Percentiles rank a stretch among this genome's conserved stretches.
Conservation (phyloP, 768 basidiomycete genomes). For the Amanita exitialis region DNA sequence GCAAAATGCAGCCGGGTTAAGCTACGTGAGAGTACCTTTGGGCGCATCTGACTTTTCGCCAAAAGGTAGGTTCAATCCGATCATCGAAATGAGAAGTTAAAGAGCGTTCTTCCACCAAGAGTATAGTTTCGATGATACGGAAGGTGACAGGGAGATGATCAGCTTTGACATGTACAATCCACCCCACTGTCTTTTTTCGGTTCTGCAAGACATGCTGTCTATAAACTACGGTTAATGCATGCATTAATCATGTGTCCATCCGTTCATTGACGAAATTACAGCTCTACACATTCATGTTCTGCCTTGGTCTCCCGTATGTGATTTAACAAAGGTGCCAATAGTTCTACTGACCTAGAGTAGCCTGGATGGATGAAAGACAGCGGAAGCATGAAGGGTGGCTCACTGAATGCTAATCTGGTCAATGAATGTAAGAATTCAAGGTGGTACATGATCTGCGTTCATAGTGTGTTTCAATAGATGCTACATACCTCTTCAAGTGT, state of each 20-base stretch:
- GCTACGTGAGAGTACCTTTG: slow-evolving; percentile 57
- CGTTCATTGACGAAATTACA: slow-evolving; percentile 2
- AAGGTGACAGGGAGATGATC: slow-evolving; percentile 46
- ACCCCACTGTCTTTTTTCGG: slow-evolving; percentile 54
- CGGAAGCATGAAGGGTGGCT: slow-evolving; percentile 58
- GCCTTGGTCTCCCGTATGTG: slow-evolving; percentile 66
- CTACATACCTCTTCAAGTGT: slow-evolving; percentile 61
- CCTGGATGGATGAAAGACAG: slow-evolving; percentile 75
- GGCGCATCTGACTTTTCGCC: slow-evolving; percentile 70
- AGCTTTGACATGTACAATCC: slow-evolving; percentile 48
- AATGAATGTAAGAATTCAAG: slow-evolving; percentile 29
- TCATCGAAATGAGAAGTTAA: slow-evolving; percentile 2
- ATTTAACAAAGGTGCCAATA: background rate
- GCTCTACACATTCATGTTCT: slow-evolving; percentile 42
- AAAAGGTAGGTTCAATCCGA: slow-evolving; percentile 20
- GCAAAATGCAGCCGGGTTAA: slow-evolving; percentile 52
- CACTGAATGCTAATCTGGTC: slow-evolving; percentile 37
- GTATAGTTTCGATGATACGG: slow-evolving; percentile 57
- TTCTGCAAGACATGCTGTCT: slow-evolving; percentile 51
- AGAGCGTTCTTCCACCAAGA: slow-evolving; percentile 18
- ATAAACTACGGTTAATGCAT: slow-evolving; percentile 32
- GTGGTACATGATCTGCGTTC: background rate
- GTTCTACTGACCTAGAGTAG: slow-evolving; percentile 21
- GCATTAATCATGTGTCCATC: slow-evolving; percentile 11
- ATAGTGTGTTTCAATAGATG: slow-evolving; percentile 31